Conservation (phyloP, 257 asterid species). For the Rehmannia glutinosa region DNA sequence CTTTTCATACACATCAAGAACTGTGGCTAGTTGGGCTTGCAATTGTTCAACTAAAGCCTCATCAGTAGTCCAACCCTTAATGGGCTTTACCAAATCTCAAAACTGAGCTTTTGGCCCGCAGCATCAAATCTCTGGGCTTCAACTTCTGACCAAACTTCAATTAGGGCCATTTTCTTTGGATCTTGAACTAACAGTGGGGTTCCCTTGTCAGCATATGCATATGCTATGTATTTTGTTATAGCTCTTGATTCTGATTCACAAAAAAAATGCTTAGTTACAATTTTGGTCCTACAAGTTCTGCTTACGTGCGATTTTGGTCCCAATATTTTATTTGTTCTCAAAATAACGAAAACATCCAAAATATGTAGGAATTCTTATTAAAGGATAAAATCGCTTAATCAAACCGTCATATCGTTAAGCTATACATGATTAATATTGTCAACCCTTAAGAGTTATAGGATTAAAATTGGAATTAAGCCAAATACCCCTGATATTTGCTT, state of each 20-base stretch:
- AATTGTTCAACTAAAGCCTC: conserved; percentile 18
- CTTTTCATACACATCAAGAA: conserved; percentile 55
- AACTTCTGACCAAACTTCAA: conserved; percentile 33
- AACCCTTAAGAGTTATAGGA: too few species aligned
- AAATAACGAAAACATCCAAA: too few species aligned
- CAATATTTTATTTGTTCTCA: too few species aligned
- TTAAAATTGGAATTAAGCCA: too few species aligned
- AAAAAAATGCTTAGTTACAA: too few species aligned
- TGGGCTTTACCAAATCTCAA: conserved; percentile 32
- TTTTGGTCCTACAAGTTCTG: too few species aligned
- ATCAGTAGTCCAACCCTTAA: conserved; percentile 23
- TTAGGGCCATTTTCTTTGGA: conserved; percentile 26
- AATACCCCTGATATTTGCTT: too few species aligned
- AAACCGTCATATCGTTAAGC: too few species aligned
- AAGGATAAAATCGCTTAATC: too few species aligned
- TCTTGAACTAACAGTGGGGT: conserved; percentile 19
- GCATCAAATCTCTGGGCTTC: conserved; percentile 30
- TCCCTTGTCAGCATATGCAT: conserved; percentile 35
- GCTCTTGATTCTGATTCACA: conserved; percentile 51
- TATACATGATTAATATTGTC: too few species aligned
- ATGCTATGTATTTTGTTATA: conserved; percentile 32
- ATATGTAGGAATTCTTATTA: too few species aligned
- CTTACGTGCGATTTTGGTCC: too few species aligned
- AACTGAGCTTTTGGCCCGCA: conserved; percentile 15
- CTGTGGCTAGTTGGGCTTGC: conserved; percentile 21